Evolutionary conservation across 2,329 filamentous ascomycete species (phyloP), one percentile per base, ranked within the genome.

Genomic region (Penicillium glabrum): DNA sequence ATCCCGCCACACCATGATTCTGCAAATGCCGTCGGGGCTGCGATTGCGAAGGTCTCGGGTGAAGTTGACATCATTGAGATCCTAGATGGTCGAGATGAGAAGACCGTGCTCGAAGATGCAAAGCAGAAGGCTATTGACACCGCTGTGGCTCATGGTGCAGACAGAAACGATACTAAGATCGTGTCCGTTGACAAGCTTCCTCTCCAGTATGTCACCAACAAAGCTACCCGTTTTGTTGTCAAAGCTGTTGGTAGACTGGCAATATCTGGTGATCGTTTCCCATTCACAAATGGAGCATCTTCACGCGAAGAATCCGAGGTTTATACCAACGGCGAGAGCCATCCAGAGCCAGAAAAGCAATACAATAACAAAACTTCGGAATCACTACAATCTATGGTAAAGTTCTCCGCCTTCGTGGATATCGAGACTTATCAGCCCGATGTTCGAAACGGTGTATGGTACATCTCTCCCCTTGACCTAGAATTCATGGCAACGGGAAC

Each of bases 11-110:
- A 80, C 49, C 75, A 82, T 29, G 82, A 82, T 54, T 82, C 81
- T 0, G 84, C 84, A 3, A 87, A 86, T 66, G 84, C 84, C 0
- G 81, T 87, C 2, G 84, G 84, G 6, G 84, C 84, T 1, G 84
- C 84, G 0, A 84, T 84, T 31, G 82, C 81, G 3, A 82, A 82
- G 52, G 79, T 84, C 0, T 79, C 79, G 3, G 82, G 81, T 0
- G 78, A 79, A 10, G 72, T 85, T 2, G 83, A 86, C 54, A 70
- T 79, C 1, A 79, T 84, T n/a, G 76, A 81, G 58, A 77, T 80
- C 10, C 62, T 78, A 16, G 74, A 77, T 23, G 74, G 59, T 16
- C 58, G 61, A 21, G 59, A 61, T 29, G 63, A 66, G 29, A 61
- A 56, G 14, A 51, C 51, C 4, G 62, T 67, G 10, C 47, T 68